These are phyloP conservation scores for Saturnispora kantuleensis DNA, from an alignment of 805 yeast genomes.

Conservation along the genomic window DNA sequence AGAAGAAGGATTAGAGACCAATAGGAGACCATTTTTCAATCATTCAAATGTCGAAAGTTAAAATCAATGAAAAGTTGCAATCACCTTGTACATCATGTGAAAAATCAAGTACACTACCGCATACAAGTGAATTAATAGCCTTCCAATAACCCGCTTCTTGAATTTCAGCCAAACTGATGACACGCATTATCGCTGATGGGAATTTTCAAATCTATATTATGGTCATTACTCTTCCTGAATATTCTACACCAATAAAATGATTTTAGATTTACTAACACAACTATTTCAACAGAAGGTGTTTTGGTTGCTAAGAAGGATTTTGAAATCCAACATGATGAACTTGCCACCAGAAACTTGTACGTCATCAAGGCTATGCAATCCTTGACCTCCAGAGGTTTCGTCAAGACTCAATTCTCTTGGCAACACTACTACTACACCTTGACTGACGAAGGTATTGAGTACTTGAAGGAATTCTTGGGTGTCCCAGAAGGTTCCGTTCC, in stretches of 20 bases:
- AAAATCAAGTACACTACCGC: not conserved
- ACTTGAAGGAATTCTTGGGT: constrained; percentile 95
- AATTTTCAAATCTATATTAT: too few species aligned
- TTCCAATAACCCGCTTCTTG: too few species aligned
- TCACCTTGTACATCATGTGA: not conserved
- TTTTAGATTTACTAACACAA: constrained; percentile 14
- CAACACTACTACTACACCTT: constrained; percentile 99
- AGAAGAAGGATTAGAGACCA: not conserved
- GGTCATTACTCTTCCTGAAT: too few species aligned
- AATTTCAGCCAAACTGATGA: too few species aligned
- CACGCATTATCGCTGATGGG: too few species aligned
- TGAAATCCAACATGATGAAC: constrained; percentile 96
- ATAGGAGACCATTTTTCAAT: too few species aligned
- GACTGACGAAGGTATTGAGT: constrained; percentile 99
- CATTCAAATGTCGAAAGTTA: too few species aligned
- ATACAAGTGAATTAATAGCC: not conserved
- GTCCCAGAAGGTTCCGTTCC: constrained; percentile 98
- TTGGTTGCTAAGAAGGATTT: constrained; percentile 99
- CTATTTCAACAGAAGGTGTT: constrained; percentile 74
- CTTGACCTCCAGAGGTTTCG: constrained; percentile 96
- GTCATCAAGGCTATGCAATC: constrained; percentile 99
- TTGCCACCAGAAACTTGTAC: constrained; percentile 95
- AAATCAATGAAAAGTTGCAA: too few species aligned
- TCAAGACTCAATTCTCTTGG: constrained; percentile 99
- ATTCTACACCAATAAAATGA: not conserved